Base-by-base conservation (phyloP, 2,329 filamentous ascomycete genomes). In the Neophaeococcomyces mojaviensis region DNA sequence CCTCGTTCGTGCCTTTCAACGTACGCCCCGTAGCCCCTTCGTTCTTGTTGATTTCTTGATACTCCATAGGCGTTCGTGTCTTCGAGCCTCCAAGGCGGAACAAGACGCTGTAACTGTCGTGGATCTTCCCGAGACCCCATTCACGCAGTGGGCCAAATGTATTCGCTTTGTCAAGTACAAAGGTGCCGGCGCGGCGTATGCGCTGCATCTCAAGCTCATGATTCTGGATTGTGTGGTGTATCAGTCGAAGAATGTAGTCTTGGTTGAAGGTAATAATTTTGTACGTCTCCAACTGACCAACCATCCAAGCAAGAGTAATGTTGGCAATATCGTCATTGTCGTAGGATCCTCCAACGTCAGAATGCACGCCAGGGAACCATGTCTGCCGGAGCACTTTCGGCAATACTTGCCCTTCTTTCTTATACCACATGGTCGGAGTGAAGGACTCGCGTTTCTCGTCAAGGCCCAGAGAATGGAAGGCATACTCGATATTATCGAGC, bases 1-100 rank as follows among this genome's bases (percentile, higher is more conserved):
- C 68, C 59, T 79, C 76, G 53, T 77, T 74, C 8, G 76, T 79
- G 49, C 73, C 67, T 42, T 68, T 57, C 20, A 79, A 66, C n/a
- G 24, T 13, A 7, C 31, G 38, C 3, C 39, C 34, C 10, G 37
- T 42, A 15, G 48, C 19, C 32, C 30, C 38, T 24, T 38, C 13
- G 45, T 47, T n/a, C 19, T 26, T 36, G 32, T 26, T 42, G 18
- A 42, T 15, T 18, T 56, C 54, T n/a, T 50, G 49, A 38, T 58
- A 55, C 41, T 58, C 53, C 16, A 44, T 51, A 10, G 56, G 56
- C 7, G 56, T 56, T 39, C 56, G 49, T 15, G 47, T 49, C 8
- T 49, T 39, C 4, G 48, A 50, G n/a, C 56, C 56, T 7, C 47
- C 52, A 7, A 58, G 46, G 2, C 34, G 39, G 50, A 56, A 58